Percentiles rank a stretch among this genome's conserved stretches.
phyloP scores from a whole-genome alignment of 305 asterid species.

The Rubia tinctorum region DNA sequence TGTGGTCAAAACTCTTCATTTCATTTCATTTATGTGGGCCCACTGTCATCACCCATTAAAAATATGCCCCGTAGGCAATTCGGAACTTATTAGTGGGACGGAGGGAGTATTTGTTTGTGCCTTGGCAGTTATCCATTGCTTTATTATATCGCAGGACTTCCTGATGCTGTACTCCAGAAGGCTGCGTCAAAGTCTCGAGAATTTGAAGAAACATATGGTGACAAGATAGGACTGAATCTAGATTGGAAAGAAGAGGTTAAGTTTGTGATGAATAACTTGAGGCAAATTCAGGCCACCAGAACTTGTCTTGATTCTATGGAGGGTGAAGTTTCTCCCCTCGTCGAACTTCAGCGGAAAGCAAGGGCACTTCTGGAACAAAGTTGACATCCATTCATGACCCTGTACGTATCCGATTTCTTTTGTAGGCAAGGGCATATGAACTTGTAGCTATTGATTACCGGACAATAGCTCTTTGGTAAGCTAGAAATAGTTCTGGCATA shows the following conservation, averaged over 20 bases:
- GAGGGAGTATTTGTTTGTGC: background rate
- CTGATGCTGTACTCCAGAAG: constrained; percentile 64
- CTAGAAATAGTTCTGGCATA: background rate
- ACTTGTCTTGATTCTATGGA: constrained; percentile 18
- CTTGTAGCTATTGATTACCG: background rate
- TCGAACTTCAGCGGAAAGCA: constrained; percentile 52
- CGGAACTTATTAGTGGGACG: too few relatives aligned
- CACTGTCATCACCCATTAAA: too few relatives aligned
- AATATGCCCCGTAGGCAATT: too few relatives aligned
- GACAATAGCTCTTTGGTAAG: background rate
- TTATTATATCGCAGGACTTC: constrained; percentile 63
- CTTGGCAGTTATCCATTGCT: constrained; percentile 5
- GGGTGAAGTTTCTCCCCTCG: constrained; percentile 27
- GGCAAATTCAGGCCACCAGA: constrained; percentile 23
- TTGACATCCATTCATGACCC: background rate
- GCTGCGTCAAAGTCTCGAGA: constrained; percentile 75
- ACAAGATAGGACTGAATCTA: constrained; percentile 17
- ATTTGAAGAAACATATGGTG: constrained; percentile 68
- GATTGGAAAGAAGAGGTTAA: constrained; percentile 45
- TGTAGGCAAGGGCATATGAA: background rate
- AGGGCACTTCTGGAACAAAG: constrained; percentile 45
- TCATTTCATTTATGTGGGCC: too few relatives aligned
- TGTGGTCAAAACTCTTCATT: too few relatives aligned
- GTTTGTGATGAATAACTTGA: constrained; percentile 35
- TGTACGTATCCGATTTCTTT: background rate